Evolutionary conservation across 2,329 filamentous ascomycete species (phyloP).

Genomic region (Balansia obtecta): DNA sequence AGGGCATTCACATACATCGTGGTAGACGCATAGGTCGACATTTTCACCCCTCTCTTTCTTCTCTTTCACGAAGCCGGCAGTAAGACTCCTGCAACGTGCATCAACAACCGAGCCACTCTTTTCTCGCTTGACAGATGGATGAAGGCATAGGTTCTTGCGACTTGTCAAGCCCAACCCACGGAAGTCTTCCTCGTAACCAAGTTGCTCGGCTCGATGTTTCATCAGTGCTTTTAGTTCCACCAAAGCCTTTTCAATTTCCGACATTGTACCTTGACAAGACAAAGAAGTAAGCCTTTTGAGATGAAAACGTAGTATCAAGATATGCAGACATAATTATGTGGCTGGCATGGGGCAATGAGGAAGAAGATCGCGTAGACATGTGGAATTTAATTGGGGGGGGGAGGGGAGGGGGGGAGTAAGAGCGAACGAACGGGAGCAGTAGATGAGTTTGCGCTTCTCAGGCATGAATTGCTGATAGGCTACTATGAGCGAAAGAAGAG

Average conservation of each 20-base stretch:
- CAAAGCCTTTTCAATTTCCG: conserved; percentile 95
- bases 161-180: conserved; percentile 84
- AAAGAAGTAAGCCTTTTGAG: not conserved
- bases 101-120: conserved; percentile 93
- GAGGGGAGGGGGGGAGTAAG: not conserved
- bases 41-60: conserved; percentile 93
- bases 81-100: conserved; percentile 88
- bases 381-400: no score
- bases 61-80: conserved; percentile 93
- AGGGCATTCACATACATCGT: conserved; percentile 50
- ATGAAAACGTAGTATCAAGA: not conserved
- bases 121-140: conserved; percentile 90
- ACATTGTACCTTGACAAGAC: conserved; percentile 63
- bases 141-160: conserved; percentile 92
- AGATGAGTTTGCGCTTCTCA: conserved; percentile 90
- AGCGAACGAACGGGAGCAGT: conserved; percentile 66
- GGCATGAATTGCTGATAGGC: conserved; percentile 93
- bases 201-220: conserved; percentile 82
- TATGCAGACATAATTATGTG: not conserved
- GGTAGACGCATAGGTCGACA: conserved; percentile 88
- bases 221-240: conserved; percentile 85
- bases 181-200: conserved; percentile 90
- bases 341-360: not conserved
- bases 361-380: not conserved
- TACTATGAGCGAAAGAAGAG: conserved; percentile 85